phyloP scores from a whole-genome alignment of 805 yeast species.

The Wickerhamomyces chaumierensis region DNA sequence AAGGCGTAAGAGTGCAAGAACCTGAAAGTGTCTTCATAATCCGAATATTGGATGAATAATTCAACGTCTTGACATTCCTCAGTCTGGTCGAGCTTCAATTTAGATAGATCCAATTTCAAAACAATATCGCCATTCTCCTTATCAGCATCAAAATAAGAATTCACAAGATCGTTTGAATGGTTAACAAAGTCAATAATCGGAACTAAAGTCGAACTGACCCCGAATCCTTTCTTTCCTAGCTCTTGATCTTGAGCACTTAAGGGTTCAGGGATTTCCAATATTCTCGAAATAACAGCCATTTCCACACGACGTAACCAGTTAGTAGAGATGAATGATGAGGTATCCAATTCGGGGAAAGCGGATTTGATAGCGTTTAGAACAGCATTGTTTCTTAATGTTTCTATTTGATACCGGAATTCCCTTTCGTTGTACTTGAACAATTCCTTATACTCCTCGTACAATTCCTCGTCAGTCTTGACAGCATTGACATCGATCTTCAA shows the following conservation, averaged over 20 bases:
- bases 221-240: slow-evolving; percentile 24
- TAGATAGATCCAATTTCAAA: slow-evolving; percentile 18
- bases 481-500: slow-evolving; percentile 20
- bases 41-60: slow-evolving; percentile 33
- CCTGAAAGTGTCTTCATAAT: slow-evolving; percentile 28
- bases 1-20: slow-evolving; percentile 36
- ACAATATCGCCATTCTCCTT: slow-evolving; percentile 30
- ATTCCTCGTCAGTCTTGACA: slow-evolving; percentile 16
- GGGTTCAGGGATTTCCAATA: slow-evolving; percentile 49
- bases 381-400: slow-evolving; percentile 10
- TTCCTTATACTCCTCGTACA: slow-evolving; percentile 20
- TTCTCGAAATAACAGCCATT: slow-evolving; percentile 46
- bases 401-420: slow-evolving; percentile 11
- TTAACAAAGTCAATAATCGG: slow-evolving; percentile 63
- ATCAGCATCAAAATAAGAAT: slow-evolving; percentile 56
- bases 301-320: slow-evolving; percentile 17
- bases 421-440: slow-evolving; percentile 12
- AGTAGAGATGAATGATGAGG: slow-evolving; percentile 3
- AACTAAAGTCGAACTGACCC: slow-evolving; percentile 43
- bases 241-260: slow-evolving; percentile 3
- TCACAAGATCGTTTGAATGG: slow-evolving; percentile 34
- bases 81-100: too few relatives aligned
- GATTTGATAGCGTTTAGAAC: slow-evolving; percentile 12
- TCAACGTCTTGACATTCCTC: slow-evolving; percentile 23
- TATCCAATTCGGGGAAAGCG: slow-evolving; percentile 12